Evolutionary conservation across 805 yeast genomes (phyloP).

Genomic region (Ogataea populi-albae): DNA sequence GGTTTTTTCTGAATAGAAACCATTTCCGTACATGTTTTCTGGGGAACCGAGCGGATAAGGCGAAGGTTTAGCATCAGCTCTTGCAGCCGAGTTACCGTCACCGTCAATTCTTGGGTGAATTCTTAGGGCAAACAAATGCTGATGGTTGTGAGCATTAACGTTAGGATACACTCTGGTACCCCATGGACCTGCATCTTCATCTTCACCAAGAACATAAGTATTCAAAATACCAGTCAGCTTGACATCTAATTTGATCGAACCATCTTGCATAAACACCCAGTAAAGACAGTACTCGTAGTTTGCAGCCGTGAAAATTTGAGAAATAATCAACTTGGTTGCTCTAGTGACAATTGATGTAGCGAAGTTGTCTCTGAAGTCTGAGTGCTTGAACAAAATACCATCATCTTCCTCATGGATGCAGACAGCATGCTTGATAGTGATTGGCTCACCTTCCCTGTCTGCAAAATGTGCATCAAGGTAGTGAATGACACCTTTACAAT

Average conservation of each 20-base stretch:
- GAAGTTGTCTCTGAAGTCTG: slow-evolving; percentile 79
- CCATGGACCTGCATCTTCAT: slow-evolving; percentile 70
- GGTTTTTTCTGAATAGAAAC: slow-evolving; percentile 62
- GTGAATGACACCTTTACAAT: slow-evolving; percentile 83
- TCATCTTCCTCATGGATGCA: slow-evolving; percentile 88
- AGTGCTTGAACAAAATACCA: slow-evolving; percentile 75
- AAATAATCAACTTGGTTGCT: slow-evolving; percentile 68
- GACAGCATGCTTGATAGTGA: slow-evolving; percentile 71
- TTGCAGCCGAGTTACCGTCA: slow-evolving; percentile 70
- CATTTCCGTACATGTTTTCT: slow-evolving; percentile 79
- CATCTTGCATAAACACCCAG: slow-evolving; percentile 83
- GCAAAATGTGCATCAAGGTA: slow-evolving; percentile 78
- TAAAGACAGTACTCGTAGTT: slow-evolving; percentile 83
- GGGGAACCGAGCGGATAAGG: slow-evolving; percentile 59
- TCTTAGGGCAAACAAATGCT: slow-evolving; percentile 76
- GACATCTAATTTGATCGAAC: slow-evolving; percentile 74
- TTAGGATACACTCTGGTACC: slow-evolving; percentile 79
- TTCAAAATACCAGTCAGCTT: slow-evolving; percentile 81
- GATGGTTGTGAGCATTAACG: slow-evolving; percentile 84
- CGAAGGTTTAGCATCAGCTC: slow-evolving; percentile 59
- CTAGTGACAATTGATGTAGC: slow-evolving; percentile 73
- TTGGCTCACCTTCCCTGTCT: slow-evolving; percentile 63
- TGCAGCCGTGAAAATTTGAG: slow-evolving; percentile 84
- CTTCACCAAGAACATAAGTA: slow-evolving; percentile 63
- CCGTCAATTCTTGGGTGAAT: slow-evolving; percentile 81